Evolutionary conservation across 371 early-diverging fungal species (phyloP), one percentile per base, ranked within the genome.

Genomic region (Saksenaea oblongispora): DNA sequence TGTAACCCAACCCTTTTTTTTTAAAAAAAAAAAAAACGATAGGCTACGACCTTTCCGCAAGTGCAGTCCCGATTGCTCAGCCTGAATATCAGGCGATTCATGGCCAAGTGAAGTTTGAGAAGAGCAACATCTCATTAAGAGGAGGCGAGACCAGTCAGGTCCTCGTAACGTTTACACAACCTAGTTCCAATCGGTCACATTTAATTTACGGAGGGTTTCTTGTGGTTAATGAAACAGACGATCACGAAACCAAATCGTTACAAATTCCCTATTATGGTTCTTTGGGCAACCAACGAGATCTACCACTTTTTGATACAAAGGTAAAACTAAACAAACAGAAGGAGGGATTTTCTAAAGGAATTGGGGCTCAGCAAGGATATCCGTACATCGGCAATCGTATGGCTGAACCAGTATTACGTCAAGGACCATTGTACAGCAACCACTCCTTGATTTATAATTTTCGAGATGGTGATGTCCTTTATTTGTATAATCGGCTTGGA

Each of bases 251-350:
- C 1, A 36, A 60, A 5, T 14, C 26, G 24, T 27, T 66, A 5
- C 60, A 44, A 7, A 44, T 68, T 8, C 69, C 69, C 1, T 68
- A 68, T 27, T 63, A 56, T 51, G 69, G 69, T 15, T 34, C 57
- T 3, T 39, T 61, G 5, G 61, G 64, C 10, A 61, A 56, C 27
- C 69, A 68, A 34, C 22, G 51, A 22, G 57, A 68, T 24, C 58
- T 68, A 4, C 56, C 61, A n/a, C 47, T 68, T 17, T 64, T 68
- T 56, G 69, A 67, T 44, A 35, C 26, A n/a, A 56, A 47, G 61
- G 69, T 68, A 67, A 56, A 37, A 28, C n/a, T 22, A 26, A 47
- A 11, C 2, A 47, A 47, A 22, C 22, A 7, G 51, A 47, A n/a
- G 22, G 3, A 10, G 22, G 3, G n/a, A n/a, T 22, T 5, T 22